phyloP scores from a whole-genome alignment of 2,329 filamentous ascomycete species.

The Fusarium pseudoanthophilum region DNA sequence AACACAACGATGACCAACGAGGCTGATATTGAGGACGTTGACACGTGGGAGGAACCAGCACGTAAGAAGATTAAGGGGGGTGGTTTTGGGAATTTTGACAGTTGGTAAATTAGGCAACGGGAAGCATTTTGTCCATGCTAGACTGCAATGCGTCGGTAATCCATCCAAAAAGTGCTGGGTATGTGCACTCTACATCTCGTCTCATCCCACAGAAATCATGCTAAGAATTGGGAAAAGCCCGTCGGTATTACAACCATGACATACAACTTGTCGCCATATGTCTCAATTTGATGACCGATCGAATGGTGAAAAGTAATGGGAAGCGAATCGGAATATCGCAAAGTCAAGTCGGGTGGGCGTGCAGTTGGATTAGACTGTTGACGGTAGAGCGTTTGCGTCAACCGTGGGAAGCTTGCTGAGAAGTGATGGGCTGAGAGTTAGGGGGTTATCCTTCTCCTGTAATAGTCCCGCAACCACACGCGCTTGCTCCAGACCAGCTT shows the following conservation, averaged over 20 bases:
- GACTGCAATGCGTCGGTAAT: conserved; percentile 2
- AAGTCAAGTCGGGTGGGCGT: background rate
- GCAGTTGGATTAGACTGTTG: conserved; percentile 41
- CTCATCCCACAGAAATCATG: conserved; percentile 25
- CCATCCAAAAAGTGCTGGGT: conserved; percentile 25
- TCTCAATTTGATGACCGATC: conserved; percentile 4
- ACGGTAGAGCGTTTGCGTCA: conserved; percentile 39
- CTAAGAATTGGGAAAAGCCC: conserved; percentile 28
- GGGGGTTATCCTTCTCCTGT: conserved; percentile 46
- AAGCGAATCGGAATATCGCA: background rate
- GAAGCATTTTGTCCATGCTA: background rate
- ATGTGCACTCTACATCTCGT: conserved; percentile 23
- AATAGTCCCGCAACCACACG: conserved; percentile 56
- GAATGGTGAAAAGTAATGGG: conserved; percentile 2
- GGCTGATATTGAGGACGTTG: conserved; percentile 70
- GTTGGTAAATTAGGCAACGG: conserved; percentile 68
- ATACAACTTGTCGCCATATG: conserved; percentile 14
- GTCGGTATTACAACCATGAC: conserved; percentile 7
- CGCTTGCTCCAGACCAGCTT: conserved; percentile 60
- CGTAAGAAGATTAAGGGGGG: conserved; percentile 82
- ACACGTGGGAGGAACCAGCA: conserved; percentile 74
- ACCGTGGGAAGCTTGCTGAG: conserved; percentile 44
- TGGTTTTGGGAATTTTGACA: conserved; percentile 95
- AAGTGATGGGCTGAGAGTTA: background rate
- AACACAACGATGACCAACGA: conserved; percentile 60